Evolutionary conservation across 176 grass and related monocot genomes (phyloP).

Genomic region (Paspalum notatum): DNA sequence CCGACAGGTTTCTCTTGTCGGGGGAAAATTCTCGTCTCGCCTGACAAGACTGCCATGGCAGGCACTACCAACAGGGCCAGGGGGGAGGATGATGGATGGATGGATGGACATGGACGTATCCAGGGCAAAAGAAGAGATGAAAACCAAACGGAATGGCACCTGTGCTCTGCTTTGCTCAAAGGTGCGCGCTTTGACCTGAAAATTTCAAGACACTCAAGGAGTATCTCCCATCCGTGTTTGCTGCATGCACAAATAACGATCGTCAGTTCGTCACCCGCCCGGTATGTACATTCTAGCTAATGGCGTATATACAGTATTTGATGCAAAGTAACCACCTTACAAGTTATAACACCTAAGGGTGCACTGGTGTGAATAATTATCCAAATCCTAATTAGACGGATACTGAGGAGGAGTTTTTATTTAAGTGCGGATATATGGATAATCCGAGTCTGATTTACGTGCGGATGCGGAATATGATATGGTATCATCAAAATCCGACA

Average conservation of each 20-base stretch:
- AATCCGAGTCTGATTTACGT: too few species aligned
- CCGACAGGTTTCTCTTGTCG: conserved; percentile 27
- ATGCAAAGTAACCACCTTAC: background rate
- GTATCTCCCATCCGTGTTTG: background rate
- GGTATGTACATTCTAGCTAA: too few species aligned
- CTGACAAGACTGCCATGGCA: conserved; percentile 37
- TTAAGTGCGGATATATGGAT: too few species aligned
- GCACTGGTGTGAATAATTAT: too few species aligned
- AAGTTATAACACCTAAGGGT: too few species aligned
- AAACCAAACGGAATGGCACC: conserved; percentile 27
- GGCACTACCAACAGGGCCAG: background rate
- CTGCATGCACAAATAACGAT: background rate
- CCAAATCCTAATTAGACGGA: too few species aligned
- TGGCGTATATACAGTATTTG: background rate
- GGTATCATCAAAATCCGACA: too few species aligned
- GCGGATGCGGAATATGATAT: too few species aligned
- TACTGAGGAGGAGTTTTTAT: too few species aligned
- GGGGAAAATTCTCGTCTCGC: conserved; percentile 30
- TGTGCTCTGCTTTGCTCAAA: conserved; percentile 28
- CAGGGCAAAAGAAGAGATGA: background rate
- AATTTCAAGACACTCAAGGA: background rate
- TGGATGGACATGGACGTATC: conserved; percentile 19
- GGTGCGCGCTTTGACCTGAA: conserved; percentile 17
- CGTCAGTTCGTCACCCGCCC: too few species aligned
- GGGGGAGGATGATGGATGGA: background rate